Percentiles rank a stretch among this genome's conserved stretches.
phyloP scores from a whole-genome alignment of 2,329 filamentous ascomycete genomes.

The Fusarium sp. region DNA sequence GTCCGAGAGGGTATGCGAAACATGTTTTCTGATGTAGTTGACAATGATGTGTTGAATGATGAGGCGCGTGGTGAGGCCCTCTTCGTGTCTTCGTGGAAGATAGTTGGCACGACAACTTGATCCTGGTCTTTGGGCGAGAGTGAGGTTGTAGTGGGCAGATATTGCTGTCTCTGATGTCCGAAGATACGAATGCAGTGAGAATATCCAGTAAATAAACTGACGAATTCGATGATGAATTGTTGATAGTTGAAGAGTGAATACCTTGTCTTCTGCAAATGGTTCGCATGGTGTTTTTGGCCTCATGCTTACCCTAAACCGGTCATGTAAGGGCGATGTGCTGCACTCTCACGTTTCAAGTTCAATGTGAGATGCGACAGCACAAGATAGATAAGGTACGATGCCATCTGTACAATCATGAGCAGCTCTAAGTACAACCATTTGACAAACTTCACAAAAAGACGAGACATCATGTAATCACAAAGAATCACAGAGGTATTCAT shows the following conservation, averaged over 20 bases:
- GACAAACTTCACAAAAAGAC: not conserved
- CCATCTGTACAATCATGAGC: not conserved
- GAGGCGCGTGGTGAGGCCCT: not conserved
- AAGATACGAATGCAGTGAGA: not conserved
- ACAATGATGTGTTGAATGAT: not conserved
- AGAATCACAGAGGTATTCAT: conserved; percentile 36
- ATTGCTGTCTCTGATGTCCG: accelerated
- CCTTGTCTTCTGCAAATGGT: not conserved
- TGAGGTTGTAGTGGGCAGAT: not conserved
- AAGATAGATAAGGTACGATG: not conserved
- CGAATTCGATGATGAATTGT: not conserved
- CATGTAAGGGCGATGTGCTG: not conserved
- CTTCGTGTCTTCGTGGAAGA: not conserved
- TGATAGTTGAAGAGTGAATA: too few relatives aligned
- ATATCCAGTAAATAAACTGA: too few relatives aligned
- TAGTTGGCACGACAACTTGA: conserved; percentile 8
- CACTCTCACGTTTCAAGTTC: not conserved
- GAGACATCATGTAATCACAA: not conserved
- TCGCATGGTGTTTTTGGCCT: not conserved
- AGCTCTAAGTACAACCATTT: not conserved
- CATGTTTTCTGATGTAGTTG: conserved; percentile 7
- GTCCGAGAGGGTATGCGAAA: conserved; percentile 4
- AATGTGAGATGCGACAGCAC: not conserved
- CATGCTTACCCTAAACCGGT: not conserved
- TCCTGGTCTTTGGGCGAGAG: not conserved